Base-by-base conservation (phyloP, 441 rosid genomes). In the Macaranga tanarius region DNA sequence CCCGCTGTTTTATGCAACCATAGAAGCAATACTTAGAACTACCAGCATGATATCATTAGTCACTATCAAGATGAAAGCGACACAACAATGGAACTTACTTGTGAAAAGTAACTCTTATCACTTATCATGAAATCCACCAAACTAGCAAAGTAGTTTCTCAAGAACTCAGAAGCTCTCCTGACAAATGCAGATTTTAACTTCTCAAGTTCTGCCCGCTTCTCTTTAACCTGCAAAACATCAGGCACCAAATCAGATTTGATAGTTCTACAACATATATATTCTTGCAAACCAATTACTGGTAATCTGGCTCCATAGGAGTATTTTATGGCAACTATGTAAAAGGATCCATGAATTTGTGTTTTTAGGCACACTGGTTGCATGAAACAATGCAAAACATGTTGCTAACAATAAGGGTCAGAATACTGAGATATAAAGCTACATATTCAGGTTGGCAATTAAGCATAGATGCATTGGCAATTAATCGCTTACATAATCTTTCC, bases 91-190 rank as follows among this genome's bases (percentile, higher is more conserved):
- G 71, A 73, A 71, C 73, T 62, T 78, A 96, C 98, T 93, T 93
- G 99, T 76, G 99, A 96, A 80, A 96, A 96, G 86, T 93, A 93
- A 82, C 96, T 96, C 87, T 96, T 93, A 85, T 93, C 98, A 79
- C 97, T 88, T 72, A 96, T 86, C 97, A 91, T 92, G 83, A 91
- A 92, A 89, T 96, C 99, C 81, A 96, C 99, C 87, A 96, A 88
- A 84, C 97, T 92, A 72, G 93, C 92, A 78, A 96, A 96, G 84
- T 96, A 92, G 84, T 84, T 90, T 86, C 97, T 89, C 89, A 96
- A 80, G 89, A 96, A 96, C 76, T 96, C 97, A 63, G 97, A 89
- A 79, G 99, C 98, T 83, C 93, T 88, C 77, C 88, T 85, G 38
- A 92, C 97, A 87, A 93, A 96, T 12, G 92, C 92, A 73, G 89